Conservation (phyloP, 2,329 filamentous ascomycete species). For the Paecilomyces sp. region DNA sequence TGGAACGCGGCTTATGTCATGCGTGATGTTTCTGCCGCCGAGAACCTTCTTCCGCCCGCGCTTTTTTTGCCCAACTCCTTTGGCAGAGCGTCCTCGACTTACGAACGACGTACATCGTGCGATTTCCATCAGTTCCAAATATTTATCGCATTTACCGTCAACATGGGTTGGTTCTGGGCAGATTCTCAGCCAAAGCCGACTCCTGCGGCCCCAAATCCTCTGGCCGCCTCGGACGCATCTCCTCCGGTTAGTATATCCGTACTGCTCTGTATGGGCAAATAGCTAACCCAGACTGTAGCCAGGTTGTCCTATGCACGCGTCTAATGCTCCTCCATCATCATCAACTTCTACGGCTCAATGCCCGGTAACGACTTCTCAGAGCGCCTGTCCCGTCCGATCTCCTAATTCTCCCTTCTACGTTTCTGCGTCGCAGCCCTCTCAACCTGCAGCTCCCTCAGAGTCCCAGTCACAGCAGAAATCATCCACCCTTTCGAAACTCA, state of each 20-base stretch:
- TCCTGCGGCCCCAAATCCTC: constrained; percentile 41
- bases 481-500: constrained; percentile 58
- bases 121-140: background rate
- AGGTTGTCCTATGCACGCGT: constrained; percentile 63
- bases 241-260: constrained; percentile 47
- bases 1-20: background rate
- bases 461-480: constrained; percentile 24
- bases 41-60: background rate
- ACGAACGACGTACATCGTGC: background rate
- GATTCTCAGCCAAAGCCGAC: constrained; percentile 39
- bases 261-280: background rate
- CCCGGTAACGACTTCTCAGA: constrained; percentile 13
- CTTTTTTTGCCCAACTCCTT: background rate
- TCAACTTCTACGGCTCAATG: constrained; percentile 20
- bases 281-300: constrained; percentile 41
- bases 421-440: constrained; percentile 22
- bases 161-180: constrained; percentile 68
- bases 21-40: background rate
- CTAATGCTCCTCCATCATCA: constrained; percentile 23
- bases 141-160: constrained; percentile 4
- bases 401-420: constrained; percentile 43
- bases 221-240: constrained; percentile 34
- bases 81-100: background rate
- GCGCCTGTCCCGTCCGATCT: constrained; percentile 41
- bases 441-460: constrained; percentile 23